A percentile compares a stretch with the other conserved stretches of the same genome.
Conservation (phyloP, 306 rosid genomes). For the Carpinus fangiana region DNA sequence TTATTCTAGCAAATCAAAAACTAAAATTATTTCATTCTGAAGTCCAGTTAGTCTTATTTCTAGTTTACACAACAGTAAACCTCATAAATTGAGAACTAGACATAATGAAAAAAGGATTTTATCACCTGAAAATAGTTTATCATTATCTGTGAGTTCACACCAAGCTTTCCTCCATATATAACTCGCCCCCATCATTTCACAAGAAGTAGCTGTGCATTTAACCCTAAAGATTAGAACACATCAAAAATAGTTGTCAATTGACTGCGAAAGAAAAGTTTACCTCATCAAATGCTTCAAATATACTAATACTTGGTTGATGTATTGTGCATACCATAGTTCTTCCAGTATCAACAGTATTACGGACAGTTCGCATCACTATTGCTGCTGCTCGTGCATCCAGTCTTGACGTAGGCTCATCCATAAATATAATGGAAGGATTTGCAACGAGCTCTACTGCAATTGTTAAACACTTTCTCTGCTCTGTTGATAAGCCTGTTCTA, state of each 20-base stretch:
- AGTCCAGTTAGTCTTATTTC: background rate
- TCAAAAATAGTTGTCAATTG: conserved; percentile 1
- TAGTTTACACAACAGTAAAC: background rate
- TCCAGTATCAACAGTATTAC: conserved; percentile 92
- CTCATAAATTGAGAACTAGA: background rate
- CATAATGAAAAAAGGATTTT: background rate
- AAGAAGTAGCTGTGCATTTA: conserved; percentile 68
- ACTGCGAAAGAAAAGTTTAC: conserved; percentile 32
- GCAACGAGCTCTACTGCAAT: conserved; percentile 94
- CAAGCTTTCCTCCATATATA: conserved; percentile 86
- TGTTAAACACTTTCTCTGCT: conserved; percentile 85
- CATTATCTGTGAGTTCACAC: conserved; percentile 69
- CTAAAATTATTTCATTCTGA: background rate
- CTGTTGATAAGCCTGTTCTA: conserved; percentile 81
- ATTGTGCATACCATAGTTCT: conserved; percentile 92
- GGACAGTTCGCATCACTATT: conserved; percentile 85
- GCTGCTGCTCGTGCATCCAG: conserved; percentile 96
- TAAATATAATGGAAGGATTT: conserved; percentile 89
- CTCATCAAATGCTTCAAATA: conserved; percentile 93
- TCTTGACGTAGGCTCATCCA: conserved; percentile 97
- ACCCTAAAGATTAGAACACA: conserved; percentile 22
- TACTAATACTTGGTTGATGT: conserved; percentile 88
- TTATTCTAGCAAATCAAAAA: too few species aligned
- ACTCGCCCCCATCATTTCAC: conserved; percentile 88
- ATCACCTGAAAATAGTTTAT: conserved; percentile 74